phyloP scores from a whole-genome alignment of 441 rosid species.

The Brassica balearica region DNA sequence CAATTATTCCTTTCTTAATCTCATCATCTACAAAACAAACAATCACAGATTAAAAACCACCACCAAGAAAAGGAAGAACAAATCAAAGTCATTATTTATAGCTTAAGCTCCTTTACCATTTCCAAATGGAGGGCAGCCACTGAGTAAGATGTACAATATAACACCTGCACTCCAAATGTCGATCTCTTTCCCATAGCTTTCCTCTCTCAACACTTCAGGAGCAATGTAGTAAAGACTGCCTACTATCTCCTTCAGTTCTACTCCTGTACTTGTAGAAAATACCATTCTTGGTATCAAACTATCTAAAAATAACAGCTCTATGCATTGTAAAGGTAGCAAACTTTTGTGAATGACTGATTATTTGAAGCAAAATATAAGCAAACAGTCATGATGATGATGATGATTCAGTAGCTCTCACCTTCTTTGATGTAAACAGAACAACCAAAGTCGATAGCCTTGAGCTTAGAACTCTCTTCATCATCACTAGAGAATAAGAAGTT shows the following conservation, averaged over 20 bases:
- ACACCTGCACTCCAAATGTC: constrained; percentile 98
- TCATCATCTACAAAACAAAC: constrained; percentile 60
- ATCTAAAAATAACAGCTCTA: neutral
- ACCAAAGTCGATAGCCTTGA: constrained; percentile 88
- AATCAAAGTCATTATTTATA: neutral
- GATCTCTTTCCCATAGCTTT: constrained; percentile 86
- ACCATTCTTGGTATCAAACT: neutral
- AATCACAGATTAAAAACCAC: neutral
- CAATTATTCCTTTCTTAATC: constrained; percentile 70
- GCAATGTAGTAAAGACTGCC: constrained; percentile 96
- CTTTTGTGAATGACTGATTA: no score
- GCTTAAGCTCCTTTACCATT: constrained; percentile 54
- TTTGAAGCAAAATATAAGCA: no score
- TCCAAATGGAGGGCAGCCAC: constrained; percentile 93
- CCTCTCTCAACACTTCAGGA: constrained; percentile 79
- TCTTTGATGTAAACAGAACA: constrained; percentile 81
- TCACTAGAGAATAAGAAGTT: constrained; percentile 73
- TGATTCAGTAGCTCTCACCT: constrained; percentile 48
- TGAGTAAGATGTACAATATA: constrained; percentile 81
- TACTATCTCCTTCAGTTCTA: constrained; percentile 57
- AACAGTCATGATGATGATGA: no score
- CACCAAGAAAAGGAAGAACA: constrained; percentile 46
- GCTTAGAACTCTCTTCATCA: constrained; percentile 54
- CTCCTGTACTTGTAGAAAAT: constrained; percentile 50
- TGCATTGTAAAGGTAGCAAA: no score